Evolutionary conservation across 2,329 filamentous ascomycete species (phyloP), one percentile per base, ranked within the genome.

Genomic region (Chaetomium globosum): DNA sequence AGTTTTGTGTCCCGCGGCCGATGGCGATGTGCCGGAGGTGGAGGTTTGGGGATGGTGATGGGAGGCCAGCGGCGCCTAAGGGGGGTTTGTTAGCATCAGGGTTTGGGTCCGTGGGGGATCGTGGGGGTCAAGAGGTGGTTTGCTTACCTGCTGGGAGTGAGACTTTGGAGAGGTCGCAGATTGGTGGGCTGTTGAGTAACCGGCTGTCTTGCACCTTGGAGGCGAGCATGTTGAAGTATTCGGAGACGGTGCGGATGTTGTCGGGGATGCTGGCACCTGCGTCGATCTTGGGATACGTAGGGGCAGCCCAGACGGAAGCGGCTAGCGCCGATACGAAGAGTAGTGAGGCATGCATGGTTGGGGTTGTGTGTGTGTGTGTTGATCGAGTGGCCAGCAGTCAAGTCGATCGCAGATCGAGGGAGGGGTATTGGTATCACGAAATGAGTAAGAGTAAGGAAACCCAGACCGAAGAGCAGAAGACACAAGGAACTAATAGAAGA

Each of bases 1-100:
- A 98, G 83, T 97, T 97, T 80, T 97, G 89, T 8, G 91, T 95
- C 66, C 94, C 94, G 53, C 92, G 89, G 73, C 94, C 94, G 68
- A 97, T 82, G 74, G 90, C 91, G 62, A 97, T 89, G 77, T 96
- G 91, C 74, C 86, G 84, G 59, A 96, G 82, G 3, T 75, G 80
- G 33, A 91, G 80, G 63, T 88, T 90, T 7, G 80, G 70, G 0
- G 85, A 79, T 16, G 87, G 86, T 8, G 81, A 69, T 16, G 89
- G 87, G 7, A 96, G 83, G 67, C 70, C 53, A 8, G 67, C 49
- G 12, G 69, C 58, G 28, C 39, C 71, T 71, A 57, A 19, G 26
- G n/a, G 33, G 39, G 26, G 9, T 33, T 7, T 13, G 65, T 70
- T 61, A 71, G 68, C 39, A 26, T 12, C n/a, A 28, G 39, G 12